Conservation (phyloP, 2,329 filamentous ascomycete genomes). For the Penicillium sp. region DNA sequence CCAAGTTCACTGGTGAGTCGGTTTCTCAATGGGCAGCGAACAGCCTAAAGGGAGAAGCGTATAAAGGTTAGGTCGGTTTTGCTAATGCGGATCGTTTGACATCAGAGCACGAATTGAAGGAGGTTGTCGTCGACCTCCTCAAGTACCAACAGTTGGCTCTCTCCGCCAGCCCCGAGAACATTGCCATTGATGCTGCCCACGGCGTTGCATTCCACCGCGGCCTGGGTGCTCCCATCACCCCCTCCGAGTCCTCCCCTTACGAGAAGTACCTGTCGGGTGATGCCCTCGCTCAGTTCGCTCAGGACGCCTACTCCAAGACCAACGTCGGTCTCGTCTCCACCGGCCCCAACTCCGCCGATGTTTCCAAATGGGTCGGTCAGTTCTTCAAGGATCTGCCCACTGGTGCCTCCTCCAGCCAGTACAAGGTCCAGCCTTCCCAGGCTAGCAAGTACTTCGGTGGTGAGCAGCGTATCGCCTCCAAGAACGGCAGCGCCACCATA, state of each 20-base stretch:
- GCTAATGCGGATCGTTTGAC: constrained; percentile 15
- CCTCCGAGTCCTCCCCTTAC: constrained; percentile 68
- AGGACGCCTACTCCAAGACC: constrained; percentile 77
- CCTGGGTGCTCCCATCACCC: constrained; percentile 75
- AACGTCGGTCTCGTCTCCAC: constrained; percentile 92
- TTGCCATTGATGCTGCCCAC: constrained; percentile 85
- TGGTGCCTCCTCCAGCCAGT: constrained; percentile 48
- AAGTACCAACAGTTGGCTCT: constrained; percentile 73
- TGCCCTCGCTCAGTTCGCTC: constrained; percentile 71
- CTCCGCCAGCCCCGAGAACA: constrained; percentile 59
- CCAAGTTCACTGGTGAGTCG: constrained; percentile 70
- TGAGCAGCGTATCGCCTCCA: constrained; percentile 82
- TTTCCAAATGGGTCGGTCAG: constrained; percentile 86
- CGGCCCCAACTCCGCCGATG: constrained; percentile 70
- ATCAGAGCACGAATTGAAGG: constrained; percentile 82
- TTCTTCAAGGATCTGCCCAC: constrained; percentile 77
- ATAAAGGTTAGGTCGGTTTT: background rate
- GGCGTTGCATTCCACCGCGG: constrained; percentile 88
- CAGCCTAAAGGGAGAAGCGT: background rate
- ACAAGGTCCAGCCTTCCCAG: constrained; percentile 57
- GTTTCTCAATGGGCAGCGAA: constrained; percentile 3
- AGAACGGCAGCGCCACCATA: constrained; percentile 75
- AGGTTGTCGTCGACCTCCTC: constrained; percentile 78
- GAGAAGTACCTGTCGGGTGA: constrained; percentile 73
- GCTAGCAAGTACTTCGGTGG: constrained; percentile 89